Evolutionary conservation across 2,329 filamentous ascomycete genomes (phyloP), one percentile per base, ranked within the genome.

Genomic region (Talaromyces islandicus): DNA sequence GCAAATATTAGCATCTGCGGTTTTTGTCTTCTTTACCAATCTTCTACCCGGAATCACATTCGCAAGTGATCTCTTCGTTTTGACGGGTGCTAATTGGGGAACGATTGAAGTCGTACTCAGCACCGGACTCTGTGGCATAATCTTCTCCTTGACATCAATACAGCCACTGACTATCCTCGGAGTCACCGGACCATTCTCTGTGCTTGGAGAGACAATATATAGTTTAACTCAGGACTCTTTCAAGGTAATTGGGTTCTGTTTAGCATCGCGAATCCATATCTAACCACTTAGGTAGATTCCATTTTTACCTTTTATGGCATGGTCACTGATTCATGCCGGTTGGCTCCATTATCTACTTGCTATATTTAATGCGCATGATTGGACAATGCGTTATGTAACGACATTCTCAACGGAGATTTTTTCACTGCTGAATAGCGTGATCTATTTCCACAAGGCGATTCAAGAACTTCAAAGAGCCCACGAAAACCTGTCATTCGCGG

Each of bases 371-470:
- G 85, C 85, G 4, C 85, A 88, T 67, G 85, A 88, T 70, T 88
- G 85, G 83, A 88, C 85, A 0, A 88, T 88, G 86, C 79, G 83
- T 65, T 88, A 88, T 70, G 86, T 88, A 54, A 88, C 86, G 2
- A 84, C 81, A 21, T 88, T 88, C 70, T 85, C 80, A 62, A 85
- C 83, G 50, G 86, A 88, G 68, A 86, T 88, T 58, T 88, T 88
- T 69, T 85, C 84, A 2, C 77, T 88, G 9, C 74, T 88, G 29
- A 88, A 88, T 71, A 86, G 83, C 65, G 81, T 88, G 60, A 88
- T 88, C 64, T 88, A 88, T 71, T 86, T 88, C 67, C 82, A 87
- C 71, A 88, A 88, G 71, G 85, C 85, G 1, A 79, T 85, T 35
- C 84, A 87, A 68, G 86, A 88, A 68, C 75, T 88, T 2, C 75